Percentiles rank a stretch among this genome's conserved stretches.
Conservation (phyloP, 2,329 filamentous ascomycete genomes). For the Fusarium tuaranense region DNA sequence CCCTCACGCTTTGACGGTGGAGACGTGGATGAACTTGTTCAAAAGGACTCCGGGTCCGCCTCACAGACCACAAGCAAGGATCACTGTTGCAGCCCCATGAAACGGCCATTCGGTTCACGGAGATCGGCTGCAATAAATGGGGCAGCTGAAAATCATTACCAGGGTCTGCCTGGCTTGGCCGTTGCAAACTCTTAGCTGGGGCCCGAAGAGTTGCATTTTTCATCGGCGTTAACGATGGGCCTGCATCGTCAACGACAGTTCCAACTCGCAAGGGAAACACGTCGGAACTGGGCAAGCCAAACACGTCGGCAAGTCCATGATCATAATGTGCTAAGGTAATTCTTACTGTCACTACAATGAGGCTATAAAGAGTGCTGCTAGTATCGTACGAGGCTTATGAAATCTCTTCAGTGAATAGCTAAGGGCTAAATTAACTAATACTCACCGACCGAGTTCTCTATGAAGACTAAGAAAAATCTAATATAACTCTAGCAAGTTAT, state of each 20-base stretch:
- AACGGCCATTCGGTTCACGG: not conserved
- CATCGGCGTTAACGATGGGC: not conserved
- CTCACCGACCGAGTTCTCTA: too few relatives aligned
- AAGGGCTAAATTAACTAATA: too few relatives aligned
- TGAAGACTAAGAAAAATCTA: too few relatives aligned
- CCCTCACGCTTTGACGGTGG: not conserved
- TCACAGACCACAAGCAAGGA: not conserved
- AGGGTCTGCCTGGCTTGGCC: not conserved
- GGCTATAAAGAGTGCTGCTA: not conserved
- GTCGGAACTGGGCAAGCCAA: not conserved
- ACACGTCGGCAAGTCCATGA: not conserved
- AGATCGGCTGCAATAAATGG: not conserved
- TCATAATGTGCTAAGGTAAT: fast-evolving
- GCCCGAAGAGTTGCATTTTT: not conserved
- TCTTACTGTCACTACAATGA: not conserved
- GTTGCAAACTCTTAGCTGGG: not conserved
- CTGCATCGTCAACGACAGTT: not conserved
- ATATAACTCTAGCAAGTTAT: too few relatives aligned
- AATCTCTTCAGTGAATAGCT: too few relatives aligned
- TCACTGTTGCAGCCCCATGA: not conserved
- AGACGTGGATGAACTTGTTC: not conserved
- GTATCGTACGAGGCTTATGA: too few relatives aligned
- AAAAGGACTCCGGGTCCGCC: not conserved
- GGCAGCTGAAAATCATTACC: not conserved
- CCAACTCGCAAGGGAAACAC: not conserved